Evolutionary conservation across 1,139 yeast genomes (phyloP), one percentile per base, ranked within the genome.

Genomic region (Saccharomyces uvarum): DNA sequence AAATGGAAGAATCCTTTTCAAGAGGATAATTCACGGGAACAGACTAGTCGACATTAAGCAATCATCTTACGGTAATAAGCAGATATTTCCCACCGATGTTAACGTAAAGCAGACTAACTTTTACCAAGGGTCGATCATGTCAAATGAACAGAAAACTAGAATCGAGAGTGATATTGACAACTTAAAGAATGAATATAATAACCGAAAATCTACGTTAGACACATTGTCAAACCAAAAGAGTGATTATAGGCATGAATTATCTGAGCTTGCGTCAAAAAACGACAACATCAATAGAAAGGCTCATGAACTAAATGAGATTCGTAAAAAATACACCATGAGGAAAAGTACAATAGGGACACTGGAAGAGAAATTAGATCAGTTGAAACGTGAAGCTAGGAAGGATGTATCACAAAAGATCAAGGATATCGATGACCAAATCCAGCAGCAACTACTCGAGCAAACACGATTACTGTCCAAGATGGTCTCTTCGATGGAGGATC

Each of bases 11-110:
- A 67, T 80, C 2, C 70, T 77, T 0, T 79, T 87, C 60, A 72
- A 71, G 56, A 82, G 79, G 64, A 82, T 85, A 63, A 76, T 85
- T 49, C 81, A 84, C 31, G 88, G 86, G 0, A 79, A 79, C 54
- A 75, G 77, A 1, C 61, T 83, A 26, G 81, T 80, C 56, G 74
- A 73, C 13, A 71, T 86, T 19, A 72, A 70, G 13, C 73, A 75
- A 59, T 88, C 96, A 0, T 70, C 67, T 27, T 85, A 83, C 68
- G 90, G 90, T 19, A 68, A 74, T 2, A 38, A 19, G 24, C 86
- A 82, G 64, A 70, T 77, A 2, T 73, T 75, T 56, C 73, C 70
- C 56, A 70, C 64, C 14, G 64, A 61, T 48, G 59, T 69, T 29
- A 59, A 68, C 26, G 61, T 62, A 27, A 53, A 59, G 7, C 59